Base-by-base conservation (phyloP, 2,329 filamentous ascomycete species). In the Ascochyta lentis region DNA sequence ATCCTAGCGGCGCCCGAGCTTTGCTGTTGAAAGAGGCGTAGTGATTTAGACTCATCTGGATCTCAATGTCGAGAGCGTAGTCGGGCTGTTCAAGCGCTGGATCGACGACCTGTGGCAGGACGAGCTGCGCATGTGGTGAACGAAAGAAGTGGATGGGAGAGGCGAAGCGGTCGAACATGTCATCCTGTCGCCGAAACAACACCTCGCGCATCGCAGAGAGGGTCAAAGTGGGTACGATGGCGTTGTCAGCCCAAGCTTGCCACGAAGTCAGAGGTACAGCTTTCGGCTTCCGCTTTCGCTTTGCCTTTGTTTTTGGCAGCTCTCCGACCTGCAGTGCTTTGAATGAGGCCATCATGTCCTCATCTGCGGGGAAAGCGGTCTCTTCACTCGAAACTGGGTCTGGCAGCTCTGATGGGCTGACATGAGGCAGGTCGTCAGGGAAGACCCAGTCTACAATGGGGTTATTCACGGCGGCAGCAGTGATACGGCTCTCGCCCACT, bases 91-190 rank as follows among this genome's bases (percentile, higher is more conserved):
- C 56, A 1, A 58, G 59, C n/a, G 72, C 49, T 6, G 54, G 33
- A 33, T 75, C 61, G 24, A 71, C 69, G 12, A 60, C 48, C 9
- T 62, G 59, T 10, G 72, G 67, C 42, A 60, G 62, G 12, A 69
- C 19, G 19, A 74, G 52, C 19, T 70, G 61, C 13, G 63, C 69
- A 34, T 69, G 67, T 6, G 80, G 71, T 1, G 80, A 80, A 44
- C 81, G 79, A 56, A 83, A 82, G 69, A 82, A 82, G 39, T 81
- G 75, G 3, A 79, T 70, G 3, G 81, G 80, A 6, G 79, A 81
- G 1, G 79, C 79, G 60, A 83, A 83, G 3, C 78, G 76, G 61
- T 83, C 81, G 52, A 81, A 81, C 54, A 75, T 80, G 47, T 78
- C 66, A 37, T 77, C 75, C 10, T 76, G 71, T 40, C 71, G 76